Percentiles rank a stretch among this genome's conserved stretches.
Conservation (phyloP, 2,329 filamentous ascomycete species). For the Didymellaceae sp. region DNA sequence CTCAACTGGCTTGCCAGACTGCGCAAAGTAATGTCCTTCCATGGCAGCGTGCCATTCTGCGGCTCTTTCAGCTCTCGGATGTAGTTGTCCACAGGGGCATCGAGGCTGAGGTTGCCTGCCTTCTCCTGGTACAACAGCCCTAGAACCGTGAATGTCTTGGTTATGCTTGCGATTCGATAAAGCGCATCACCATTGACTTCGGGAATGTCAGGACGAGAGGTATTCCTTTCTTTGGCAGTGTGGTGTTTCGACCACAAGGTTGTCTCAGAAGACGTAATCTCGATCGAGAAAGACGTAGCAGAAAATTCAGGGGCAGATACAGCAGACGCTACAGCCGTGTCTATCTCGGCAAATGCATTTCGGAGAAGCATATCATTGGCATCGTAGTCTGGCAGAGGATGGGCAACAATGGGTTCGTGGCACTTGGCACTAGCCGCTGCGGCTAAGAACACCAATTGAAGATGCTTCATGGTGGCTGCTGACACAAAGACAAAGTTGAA, state of each 20-base stretch:
- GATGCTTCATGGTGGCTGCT: conserved; percentile 1
- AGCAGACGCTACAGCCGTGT: conserved; percentile 29
- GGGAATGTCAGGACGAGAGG: conserved; percentile 44
- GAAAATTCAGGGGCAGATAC: conserved; percentile 40
- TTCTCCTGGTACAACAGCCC: conserved; percentile 43
- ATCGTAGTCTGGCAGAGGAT: conserved; percentile 46
- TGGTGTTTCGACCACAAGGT: conserved; percentile 50
- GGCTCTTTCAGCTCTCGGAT: conserved; percentile 39
- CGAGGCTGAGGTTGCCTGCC: conserved; percentile 44
- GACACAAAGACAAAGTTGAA: no score
- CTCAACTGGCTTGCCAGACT: conserved; percentile 52
- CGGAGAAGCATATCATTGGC: conserved; percentile 34
- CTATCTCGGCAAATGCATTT: conserved; percentile 41
- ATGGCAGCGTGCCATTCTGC: conserved; percentile 42
- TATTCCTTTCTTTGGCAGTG: conserved; percentile 47
- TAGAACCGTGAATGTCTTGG: conserved; percentile 45
- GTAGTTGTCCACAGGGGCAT: conserved; percentile 43
- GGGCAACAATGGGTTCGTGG: conserved; percentile 48
- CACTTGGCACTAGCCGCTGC: conserved; percentile 34
- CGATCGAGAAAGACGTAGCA: conserved; percentile 50
- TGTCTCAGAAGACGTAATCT: conserved; percentile 48
- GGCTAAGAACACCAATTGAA: background rate
- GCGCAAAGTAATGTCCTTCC: conserved; percentile 53
- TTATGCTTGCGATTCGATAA: conserved; percentile 51
- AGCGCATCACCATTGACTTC: conserved; percentile 48